A percentile compares a stretch with the other conserved stretches of the same genome.
Conservation (phyloP, 441 rosid genomes). For the Bocquillonia castaneifolia region DNA sequence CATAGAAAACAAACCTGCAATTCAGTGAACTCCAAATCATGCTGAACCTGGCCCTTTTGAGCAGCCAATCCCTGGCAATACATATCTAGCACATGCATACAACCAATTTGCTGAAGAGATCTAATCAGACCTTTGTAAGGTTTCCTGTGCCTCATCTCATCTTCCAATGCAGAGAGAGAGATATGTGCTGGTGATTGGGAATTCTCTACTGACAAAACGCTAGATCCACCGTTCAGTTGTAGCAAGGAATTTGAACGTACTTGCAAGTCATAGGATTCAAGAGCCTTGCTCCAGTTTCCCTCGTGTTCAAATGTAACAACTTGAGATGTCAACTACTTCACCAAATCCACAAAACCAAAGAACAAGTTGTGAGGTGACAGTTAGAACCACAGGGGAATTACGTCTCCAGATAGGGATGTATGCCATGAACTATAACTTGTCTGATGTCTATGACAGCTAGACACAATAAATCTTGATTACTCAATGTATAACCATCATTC, state of each 20-base stretch:
- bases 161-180: slow-evolving; percentile 35
- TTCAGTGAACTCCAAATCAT: slow-evolving; percentile 74
- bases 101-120: slow-evolving; percentile 93
- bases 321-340: slow-evolving; percentile 73
- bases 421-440: neutral
- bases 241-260: slow-evolving; percentile 58
- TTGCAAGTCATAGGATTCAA: slow-evolving; percentile 91
- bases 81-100: slow-evolving; percentile 80
- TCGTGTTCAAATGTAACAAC: slow-evolving; percentile 91
- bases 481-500: neutral
- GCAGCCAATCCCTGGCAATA: slow-evolving; percentile 87
- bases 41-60: slow-evolving; percentile 60
- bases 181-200: slow-evolving; percentile 31
- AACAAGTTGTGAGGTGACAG: slow-evolving; percentile 18
- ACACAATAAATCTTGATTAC: neutral
- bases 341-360: slow-evolving; percentile 30
- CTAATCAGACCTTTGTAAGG: slow-evolving; percentile 88
- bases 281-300: slow-evolving; percentile 96
- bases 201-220: slow-evolving; percentile 31
- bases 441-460: neutral
- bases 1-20: slow-evolving; percentile 60
- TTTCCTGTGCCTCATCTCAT: slow-evolving; percentile 48
- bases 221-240: slow-evolving; percentile 35
- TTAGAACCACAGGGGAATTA: neutral
- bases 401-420: neutral